Conservation (phyloP, 139 green algal species). For the Chloropicon primus region DNA sequence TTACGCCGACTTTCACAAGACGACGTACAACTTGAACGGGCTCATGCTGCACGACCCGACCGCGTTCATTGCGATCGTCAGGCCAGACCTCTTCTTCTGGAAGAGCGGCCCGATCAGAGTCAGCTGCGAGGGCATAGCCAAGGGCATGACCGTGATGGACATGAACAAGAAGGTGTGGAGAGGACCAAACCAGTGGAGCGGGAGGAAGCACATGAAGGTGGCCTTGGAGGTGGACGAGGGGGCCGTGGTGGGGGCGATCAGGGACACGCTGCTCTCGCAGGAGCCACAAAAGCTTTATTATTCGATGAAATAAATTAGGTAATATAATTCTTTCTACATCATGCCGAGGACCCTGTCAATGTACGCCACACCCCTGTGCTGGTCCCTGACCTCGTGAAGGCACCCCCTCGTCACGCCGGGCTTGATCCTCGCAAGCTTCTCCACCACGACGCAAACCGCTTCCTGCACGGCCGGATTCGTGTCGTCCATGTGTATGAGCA, state of each 20-base stretch:
- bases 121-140: slow-evolving; percentile 28
- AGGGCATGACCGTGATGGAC: slow-evolving; percentile 52
- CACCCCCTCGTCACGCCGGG: background rate
- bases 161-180: slow-evolving; percentile 31
- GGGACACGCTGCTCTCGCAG: background rate
- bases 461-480: slow-evolving; percentile 34
- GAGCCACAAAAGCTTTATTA: too few species aligned
- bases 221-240: slow-evolving; percentile 27
- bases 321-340: background rate
- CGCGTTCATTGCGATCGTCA: slow-evolving; percentile 45
- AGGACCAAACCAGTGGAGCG: slow-evolving; percentile 39
- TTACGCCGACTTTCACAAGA: slow-evolving; percentile 51
- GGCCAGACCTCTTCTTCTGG: slow-evolving; percentile 48
- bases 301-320: too few species aligned
- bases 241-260: slow-evolving; percentile 3
- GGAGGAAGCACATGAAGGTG: slow-evolving; percentile 27
- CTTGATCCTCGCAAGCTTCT: slow-evolving; percentile 4
- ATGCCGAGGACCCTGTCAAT: background rate
- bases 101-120: slow-evolving; percentile 37
- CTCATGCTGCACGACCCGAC: slow-evolving; percentile 52
- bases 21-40: slow-evolving; percentile 33
- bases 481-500: slow-evolving; percentile 74
- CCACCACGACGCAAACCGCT: slow-evolving; percentile 18
- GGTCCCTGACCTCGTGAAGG: background rate
- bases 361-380: background rate